Percentiles rank a stretch among this genome's conserved stretches.
These are phyloP conservation scores for Iris pallida DNA, from an alignment of 116 monocot species.

Conservation along the genomic window DNA sequence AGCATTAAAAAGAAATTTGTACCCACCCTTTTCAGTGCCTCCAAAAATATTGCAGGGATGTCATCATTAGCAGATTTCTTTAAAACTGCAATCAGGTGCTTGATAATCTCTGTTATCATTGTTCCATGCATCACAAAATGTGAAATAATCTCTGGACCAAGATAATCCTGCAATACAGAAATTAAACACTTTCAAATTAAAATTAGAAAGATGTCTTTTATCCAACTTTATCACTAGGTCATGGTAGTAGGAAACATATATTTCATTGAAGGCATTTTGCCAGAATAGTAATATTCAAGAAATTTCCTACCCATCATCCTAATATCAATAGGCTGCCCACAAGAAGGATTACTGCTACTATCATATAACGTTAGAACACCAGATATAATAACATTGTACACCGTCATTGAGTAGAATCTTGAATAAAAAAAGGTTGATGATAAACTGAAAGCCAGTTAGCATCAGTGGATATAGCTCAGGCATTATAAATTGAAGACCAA, in stretches of 20 bases:
- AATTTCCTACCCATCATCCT: not conserved
- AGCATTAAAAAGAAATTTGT: too few species aligned
- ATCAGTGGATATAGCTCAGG: too few species aligned
- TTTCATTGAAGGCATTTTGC: not conserved
- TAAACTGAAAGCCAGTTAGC: too few species aligned
- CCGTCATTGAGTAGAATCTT: too few species aligned
- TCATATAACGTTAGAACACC: too few species aligned
- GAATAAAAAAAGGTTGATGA: too few species aligned
- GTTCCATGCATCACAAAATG: constrained; percentile 85
- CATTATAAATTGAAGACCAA: too few species aligned
- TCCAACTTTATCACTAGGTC: not conserved
- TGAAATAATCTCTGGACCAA: constrained; percentile 88
- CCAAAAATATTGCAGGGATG: constrained; percentile 62
- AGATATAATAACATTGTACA: too few species aligned
- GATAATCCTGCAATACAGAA: constrained; percentile 59
- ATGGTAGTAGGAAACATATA: not conserved
- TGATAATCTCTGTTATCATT: constrained; percentile 75
- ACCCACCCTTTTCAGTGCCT: constrained; percentile 83
- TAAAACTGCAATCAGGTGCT: constrained; percentile 71
- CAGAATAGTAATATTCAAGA: not conserved
- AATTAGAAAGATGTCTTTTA: not conserved
- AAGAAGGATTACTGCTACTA: too few species aligned
- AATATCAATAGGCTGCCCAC: too few species aligned
- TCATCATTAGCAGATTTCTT: constrained; percentile 67
- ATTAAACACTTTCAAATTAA: constrained; percentile 4